Evolutionary conservation across 345 rosid genomes (phyloP).

Genomic region (Salix brachista): DNA sequence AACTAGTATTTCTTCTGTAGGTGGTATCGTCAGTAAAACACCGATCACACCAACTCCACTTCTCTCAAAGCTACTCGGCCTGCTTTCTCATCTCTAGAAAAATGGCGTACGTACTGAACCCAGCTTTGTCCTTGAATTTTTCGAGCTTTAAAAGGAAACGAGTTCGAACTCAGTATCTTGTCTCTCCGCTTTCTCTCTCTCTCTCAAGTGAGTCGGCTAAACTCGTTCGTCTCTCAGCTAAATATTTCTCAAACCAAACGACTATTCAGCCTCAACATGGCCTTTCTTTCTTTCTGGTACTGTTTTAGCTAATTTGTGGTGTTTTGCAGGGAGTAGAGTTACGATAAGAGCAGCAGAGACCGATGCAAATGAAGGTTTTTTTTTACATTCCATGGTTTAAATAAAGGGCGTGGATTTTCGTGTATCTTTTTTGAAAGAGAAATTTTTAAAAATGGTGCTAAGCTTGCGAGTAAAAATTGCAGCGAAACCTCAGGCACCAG

Average conservation of each 20-base stretch:
- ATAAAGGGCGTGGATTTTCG: neutral
- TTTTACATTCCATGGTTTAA: neutral
- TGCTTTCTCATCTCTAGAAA: neutral
- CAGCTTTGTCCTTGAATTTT: conserved; percentile 39
- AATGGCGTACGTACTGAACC: conserved; percentile 62
- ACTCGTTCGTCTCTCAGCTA: neutral
- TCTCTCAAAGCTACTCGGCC: neutral
- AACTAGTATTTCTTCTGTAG: no score
- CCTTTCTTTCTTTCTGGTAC: conserved; percentile 42
- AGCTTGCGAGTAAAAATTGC: conserved; percentile 11
- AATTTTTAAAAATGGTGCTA: neutral
- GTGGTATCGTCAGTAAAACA: neutral
- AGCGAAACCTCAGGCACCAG: conserved; percentile 66
- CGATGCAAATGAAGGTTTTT: conserved; percentile 68
- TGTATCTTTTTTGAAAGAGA: neutral
- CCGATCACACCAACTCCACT: neutral
- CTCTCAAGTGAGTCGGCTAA: conserved; percentile 50
- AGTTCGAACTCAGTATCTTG: conserved; percentile 29
- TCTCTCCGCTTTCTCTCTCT: conserved; percentile 38
- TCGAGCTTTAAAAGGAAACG: conserved; percentile 31
- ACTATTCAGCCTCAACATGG: neutral
- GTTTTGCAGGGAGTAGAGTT: conserved; percentile 56
- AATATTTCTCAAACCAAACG: neutral
- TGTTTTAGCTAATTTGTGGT: conserved; percentile 3
- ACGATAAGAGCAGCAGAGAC: conserved; percentile 78